Conservation (phyloP, 805 yeast genomes). For the Scheffersomyces ergatensis region DNA sequence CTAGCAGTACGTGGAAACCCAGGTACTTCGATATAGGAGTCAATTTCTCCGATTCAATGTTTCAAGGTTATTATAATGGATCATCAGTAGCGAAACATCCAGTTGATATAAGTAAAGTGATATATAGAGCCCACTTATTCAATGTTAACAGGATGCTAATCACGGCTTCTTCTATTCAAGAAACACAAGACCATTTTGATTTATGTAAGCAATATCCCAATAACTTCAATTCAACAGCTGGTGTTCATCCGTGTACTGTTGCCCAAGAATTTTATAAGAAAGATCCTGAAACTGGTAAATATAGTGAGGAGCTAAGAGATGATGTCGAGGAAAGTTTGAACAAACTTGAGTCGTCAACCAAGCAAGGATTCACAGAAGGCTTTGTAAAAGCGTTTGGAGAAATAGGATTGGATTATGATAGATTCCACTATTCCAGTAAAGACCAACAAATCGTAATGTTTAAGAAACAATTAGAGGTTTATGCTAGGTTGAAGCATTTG, state of each 20-base stretch:
- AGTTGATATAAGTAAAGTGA: constrained; percentile 60
- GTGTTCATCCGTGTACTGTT: constrained; percentile 94
- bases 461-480: constrained; percentile 67
- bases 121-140: constrained; percentile 61
- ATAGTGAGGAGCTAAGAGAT: constrained; percentile 33
- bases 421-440: constrained; percentile 71
- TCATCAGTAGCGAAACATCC: constrained; percentile 54
- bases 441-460: constrained; percentile 70
- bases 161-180: constrained; percentile 78
- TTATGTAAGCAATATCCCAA: constrained; percentile 43
- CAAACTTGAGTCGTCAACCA: constrained; percentile 48
- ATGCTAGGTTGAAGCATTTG: constrained; percentile 37
- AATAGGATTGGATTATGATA: constrained; percentile 91
- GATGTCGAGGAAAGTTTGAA: constrained; percentile 42
- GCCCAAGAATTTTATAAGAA: constrained; percentile 37
- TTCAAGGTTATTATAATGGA: constrained; percentile 75
- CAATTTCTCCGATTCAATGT: constrained; percentile 88
- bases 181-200: constrained; percentile 60
- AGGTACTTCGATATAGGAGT: constrained; percentile 52
- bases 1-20: constrained; percentile 29
- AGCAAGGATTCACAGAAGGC: constrained; percentile 46
- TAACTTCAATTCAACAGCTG: constrained; percentile 65
- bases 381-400: constrained; percentile 87
- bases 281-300: constrained; percentile 11
- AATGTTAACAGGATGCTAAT: constrained; percentile 71